Percentiles rank a stretch among this genome's conserved stretches.
phyloP scores from a whole-genome alignment of 805 yeast genomes.

The Wickerhamiella kurtzmanii region DNA sequence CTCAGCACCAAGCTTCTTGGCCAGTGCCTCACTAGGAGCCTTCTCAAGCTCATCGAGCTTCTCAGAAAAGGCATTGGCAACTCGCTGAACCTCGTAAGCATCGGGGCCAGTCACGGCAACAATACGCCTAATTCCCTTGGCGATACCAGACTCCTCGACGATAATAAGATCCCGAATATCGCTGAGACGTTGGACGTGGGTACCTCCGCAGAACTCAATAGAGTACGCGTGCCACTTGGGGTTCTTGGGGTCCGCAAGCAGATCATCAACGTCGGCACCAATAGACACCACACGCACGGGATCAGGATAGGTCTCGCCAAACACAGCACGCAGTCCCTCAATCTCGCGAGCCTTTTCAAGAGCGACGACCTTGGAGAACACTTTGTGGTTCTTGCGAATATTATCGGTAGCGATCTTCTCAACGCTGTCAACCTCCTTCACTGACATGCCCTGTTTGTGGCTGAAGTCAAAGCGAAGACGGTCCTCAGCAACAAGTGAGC shows the following conservation, averaged over 20 bases:
- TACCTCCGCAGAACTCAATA: conserved; percentile 98
- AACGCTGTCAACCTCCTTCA: conserved; percentile 57
- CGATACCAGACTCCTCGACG: conserved; percentile 92
- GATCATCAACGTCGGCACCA: conserved; percentile 78
- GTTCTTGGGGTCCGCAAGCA: conserved; percentile 56
- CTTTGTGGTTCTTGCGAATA: conserved; percentile 57
- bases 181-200: conserved; percentile 84
- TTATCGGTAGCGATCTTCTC: conserved; percentile 62
- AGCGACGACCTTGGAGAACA: conserved; percentile 72
- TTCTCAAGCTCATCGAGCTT: conserved; percentile 46
- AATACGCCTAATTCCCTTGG: conserved; percentile 96
- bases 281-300: conserved; percentile 97
- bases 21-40: conserved; percentile 59
- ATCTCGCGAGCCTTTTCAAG: conserved; percentile 61
- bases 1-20: conserved; percentile 73
- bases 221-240: conserved; percentile 66
- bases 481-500: conserved; percentile 92
- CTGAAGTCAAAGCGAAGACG: conserved; percentile 93
- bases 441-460: conserved; percentile 70
- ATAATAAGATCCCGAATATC: conserved; percentile 86
- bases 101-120: conserved; percentile 91
- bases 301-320: conserved; percentile 97
- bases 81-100: conserved; percentile 79
- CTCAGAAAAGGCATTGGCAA: conserved; percentile 58
- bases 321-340: conserved; percentile 86